phyloP scores from a whole-genome alignment of 805 yeast genomes.

The Komagataella kurtzmanii region DNA sequence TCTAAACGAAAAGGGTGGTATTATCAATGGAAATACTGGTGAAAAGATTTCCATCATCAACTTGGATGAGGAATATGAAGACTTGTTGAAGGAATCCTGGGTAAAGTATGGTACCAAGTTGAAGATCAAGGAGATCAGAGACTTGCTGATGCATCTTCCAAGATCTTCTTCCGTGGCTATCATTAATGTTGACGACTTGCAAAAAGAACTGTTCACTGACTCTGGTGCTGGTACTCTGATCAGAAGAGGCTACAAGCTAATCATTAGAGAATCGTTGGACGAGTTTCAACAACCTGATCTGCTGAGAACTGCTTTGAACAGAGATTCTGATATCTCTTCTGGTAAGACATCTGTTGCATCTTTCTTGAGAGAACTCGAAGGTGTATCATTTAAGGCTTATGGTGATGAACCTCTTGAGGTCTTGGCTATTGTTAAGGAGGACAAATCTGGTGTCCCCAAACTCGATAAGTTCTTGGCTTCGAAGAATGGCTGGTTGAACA shows the following conservation, averaged over 20 bases:
- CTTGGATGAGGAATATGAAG: conserved; percentile 92
- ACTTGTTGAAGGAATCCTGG: conserved; percentile 87
- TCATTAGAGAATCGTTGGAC: conserved; percentile 52
- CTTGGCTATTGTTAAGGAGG: conserved; percentile 66
- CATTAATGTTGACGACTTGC: conserved; percentile 87
- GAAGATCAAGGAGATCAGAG: conserved; percentile 93
- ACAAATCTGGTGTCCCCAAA: conserved; percentile 37
- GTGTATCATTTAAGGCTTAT: conserved; percentile 53
- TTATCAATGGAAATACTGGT: conserved; percentile 82
- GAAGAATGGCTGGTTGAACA: conserved; percentile 92
- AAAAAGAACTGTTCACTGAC: conserved; percentile 94
- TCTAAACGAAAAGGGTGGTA: conserved; percentile 95
- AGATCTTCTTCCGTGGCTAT: conserved; percentile 97
- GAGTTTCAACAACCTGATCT: conserved; percentile 68
- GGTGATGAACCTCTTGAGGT: conserved; percentile 96
- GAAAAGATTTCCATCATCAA: conserved; percentile 84
- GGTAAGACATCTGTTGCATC: conserved; percentile 69
- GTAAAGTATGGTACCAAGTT: conserved; percentile 97
- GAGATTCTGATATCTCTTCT: conserved; percentile 62
- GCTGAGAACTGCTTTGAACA: conserved; percentile 60
- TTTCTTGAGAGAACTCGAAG: conserved; percentile 62
- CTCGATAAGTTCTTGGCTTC: conserved; percentile 81
- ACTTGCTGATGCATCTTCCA: conserved; percentile 84
- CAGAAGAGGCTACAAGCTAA: conserved; percentile 89
- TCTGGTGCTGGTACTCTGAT: conserved; percentile 98